These are phyloP conservation scores for Vanilla planifolia DNA, from an alignment of 106 monocot species.

Conservation along the genomic window DNA sequence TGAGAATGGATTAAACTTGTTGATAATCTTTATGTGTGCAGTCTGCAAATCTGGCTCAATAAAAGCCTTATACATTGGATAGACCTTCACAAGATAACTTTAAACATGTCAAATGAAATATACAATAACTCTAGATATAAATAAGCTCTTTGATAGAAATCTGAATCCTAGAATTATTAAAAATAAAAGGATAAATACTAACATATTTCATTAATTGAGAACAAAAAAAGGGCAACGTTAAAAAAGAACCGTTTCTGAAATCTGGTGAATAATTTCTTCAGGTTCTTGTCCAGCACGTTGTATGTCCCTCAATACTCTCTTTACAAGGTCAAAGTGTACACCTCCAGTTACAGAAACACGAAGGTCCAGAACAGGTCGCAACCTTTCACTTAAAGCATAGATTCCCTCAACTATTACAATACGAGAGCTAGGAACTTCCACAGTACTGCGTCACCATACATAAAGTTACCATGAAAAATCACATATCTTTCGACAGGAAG, in stretches of 20 bases:
- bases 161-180: not conserved
- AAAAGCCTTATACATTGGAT: constrained; percentile 99
- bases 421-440: constrained; percentile 85
- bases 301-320: constrained; percentile 94
- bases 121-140: not conserved
- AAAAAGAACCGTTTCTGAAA: constrained; percentile 82
- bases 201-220: not conserved
- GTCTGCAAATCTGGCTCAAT: constrained; percentile 96
- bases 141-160: not conserved
- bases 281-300: constrained; percentile 97
- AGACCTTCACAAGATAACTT: constrained; percentile 45
- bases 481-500: not conserved
- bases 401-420: constrained; percentile 95
- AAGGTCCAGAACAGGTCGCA: constrained; percentile 74
- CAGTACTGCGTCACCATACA: constrained; percentile 51
- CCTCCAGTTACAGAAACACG: constrained; percentile 98
- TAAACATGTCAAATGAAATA: not conserved
- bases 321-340: constrained; percentile 98
- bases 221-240: not conserved
- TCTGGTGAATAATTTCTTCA: constrained; percentile 98
- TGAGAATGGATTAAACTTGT: constrained; percentile 97
- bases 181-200: not conserved
- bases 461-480: not conserved
- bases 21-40: constrained; percentile 92
- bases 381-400: constrained; percentile 89